Evolutionary conservation across 192 early-diverging fungal genomes (phyloP).

Genomic region (Paraglomus occultum): DNA sequence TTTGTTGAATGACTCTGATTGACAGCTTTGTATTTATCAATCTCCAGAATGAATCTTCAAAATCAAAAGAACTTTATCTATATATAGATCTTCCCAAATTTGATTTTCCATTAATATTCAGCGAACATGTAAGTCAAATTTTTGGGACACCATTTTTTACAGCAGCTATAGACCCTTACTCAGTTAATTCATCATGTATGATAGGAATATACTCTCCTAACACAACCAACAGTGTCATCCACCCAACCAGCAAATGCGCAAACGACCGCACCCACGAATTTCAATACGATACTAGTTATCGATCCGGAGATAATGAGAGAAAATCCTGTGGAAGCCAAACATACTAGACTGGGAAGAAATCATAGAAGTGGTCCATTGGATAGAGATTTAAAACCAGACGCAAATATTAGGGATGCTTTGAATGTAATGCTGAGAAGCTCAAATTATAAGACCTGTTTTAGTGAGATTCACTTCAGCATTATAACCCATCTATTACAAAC

Average conservation of each 20-base stretch:
- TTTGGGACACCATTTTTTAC: slow-evolving; percentile 2
- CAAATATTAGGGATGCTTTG: slow-evolving; percentile 94
- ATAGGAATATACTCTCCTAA: slow-evolving; percentile 58
- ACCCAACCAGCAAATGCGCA: slow-evolving; percentile 2
- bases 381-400: slow-evolving; percentile 95
- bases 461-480: not conserved
- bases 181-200: not conserved
- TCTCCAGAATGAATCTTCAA: slow-evolving; percentile 47
- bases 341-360: slow-evolving; percentile 82
- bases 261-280: slow-evolving; percentile 13
- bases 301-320: slow-evolving; percentile 86
- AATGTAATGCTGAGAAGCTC: slow-evolving; percentile 54
- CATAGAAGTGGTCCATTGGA: slow-evolving; percentile 90
- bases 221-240: slow-evolving; percentile 9
- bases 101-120: slow-evolving; percentile 94
- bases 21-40: slow-evolving; percentile 5
- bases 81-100: slow-evolving; percentile 93
- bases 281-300: slow-evolving; percentile 50
- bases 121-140: slow-evolving; percentile 66
- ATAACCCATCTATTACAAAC: not conserved
- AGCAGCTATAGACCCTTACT: not conserved
- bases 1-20: not conserved
- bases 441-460: not conserved
- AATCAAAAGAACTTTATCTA: slow-evolving; percentile 65
- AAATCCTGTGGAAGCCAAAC: slow-evolving; percentile 95